phyloP scores from a whole-genome alignment of 129 eudicot species.

The Gnaphalium uliginosum region DNA sequence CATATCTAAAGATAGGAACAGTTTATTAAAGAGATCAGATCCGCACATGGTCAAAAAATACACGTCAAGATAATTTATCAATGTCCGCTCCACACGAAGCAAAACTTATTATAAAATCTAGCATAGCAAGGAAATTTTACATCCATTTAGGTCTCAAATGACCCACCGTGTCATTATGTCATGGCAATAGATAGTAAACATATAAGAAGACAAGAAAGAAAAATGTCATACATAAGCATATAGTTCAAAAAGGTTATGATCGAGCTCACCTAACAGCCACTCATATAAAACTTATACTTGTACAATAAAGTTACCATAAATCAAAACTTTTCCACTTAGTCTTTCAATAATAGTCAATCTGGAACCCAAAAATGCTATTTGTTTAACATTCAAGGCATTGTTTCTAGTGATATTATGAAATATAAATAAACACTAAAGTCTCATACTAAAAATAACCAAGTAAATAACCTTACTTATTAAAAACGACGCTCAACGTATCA shows the following conservation, averaged over 20 bases:
- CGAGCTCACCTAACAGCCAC: not conserved
- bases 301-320: not conserved
- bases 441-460: not conserved
- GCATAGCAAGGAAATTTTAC: slow-evolving; percentile 1
- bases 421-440: not conserved
- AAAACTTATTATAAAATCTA: not conserved
- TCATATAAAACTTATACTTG: not conserved
- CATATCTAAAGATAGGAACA: slow-evolving; percentile 8
- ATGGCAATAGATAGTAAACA: slow-evolving; percentile 9
- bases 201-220: slow-evolving; percentile 1
- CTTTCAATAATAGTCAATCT: not conserved
- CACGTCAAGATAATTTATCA: not conserved
- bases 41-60: not conserved
- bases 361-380: slow-evolving; percentile 4
- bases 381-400: not conserved
- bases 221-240: not conserved
- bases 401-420: not conserved
- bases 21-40: not conserved
- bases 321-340: not conserved
- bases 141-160: slow-evolving; percentile 9
- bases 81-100: slow-evolving; percentile 9
- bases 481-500: slow-evolving; percentile 48
- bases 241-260: not conserved
- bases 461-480: slow-evolving; percentile 41
- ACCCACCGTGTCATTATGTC: slow-evolving; percentile 2